A percentile compares a stretch with the other conserved stretches of the same genome.
Evolutionary conservation across 768 basidiomycete species (phyloP).

Genomic region (Pleurotus salmoneostramineus): DNA sequence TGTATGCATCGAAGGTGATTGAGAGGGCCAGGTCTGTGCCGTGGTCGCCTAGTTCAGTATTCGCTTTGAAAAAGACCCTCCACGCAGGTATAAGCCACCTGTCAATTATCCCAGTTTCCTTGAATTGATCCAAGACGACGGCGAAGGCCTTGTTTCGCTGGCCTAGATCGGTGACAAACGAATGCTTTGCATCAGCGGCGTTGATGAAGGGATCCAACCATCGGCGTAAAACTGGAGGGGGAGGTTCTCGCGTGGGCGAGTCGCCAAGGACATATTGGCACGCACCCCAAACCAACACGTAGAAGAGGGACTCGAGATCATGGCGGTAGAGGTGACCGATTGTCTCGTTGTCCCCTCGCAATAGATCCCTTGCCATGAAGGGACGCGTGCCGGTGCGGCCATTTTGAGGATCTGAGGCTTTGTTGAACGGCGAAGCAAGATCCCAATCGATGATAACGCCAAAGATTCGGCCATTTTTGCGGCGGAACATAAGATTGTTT

Average conservation of each 20-base stretch:
- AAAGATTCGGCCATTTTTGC: neutral
- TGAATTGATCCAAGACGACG: no score
- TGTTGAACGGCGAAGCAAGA: neutral
- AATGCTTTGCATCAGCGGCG: neutral
- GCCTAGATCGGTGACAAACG: no score
- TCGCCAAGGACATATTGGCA: neutral
- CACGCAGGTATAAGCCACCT: neutral
- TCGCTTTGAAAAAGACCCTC: neutral
- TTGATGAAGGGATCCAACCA: neutral
- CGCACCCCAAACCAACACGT: neutral
- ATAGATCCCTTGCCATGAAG: neutral
- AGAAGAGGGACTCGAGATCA: neutral
- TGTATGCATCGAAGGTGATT: neutral
- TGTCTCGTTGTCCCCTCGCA: no score
- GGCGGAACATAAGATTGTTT: slow-evolving; percentile 23
- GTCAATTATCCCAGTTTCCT: no score
- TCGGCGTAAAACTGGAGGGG: neutral
- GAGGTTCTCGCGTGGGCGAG: no score
- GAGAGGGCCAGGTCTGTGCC: neutral
- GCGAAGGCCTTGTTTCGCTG: no score
- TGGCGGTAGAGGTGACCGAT: neutral
- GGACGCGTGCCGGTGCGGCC: neutral
- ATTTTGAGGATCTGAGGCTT: neutral
- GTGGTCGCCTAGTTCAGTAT: neutral
- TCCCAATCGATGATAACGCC: neutral